A percentile compares a stretch with the other conserved stretches of the same genome.
phyloP scores from a whole-genome alignment of 345 rosid species.

The Eucalyptus polyanthemos region DNA sequence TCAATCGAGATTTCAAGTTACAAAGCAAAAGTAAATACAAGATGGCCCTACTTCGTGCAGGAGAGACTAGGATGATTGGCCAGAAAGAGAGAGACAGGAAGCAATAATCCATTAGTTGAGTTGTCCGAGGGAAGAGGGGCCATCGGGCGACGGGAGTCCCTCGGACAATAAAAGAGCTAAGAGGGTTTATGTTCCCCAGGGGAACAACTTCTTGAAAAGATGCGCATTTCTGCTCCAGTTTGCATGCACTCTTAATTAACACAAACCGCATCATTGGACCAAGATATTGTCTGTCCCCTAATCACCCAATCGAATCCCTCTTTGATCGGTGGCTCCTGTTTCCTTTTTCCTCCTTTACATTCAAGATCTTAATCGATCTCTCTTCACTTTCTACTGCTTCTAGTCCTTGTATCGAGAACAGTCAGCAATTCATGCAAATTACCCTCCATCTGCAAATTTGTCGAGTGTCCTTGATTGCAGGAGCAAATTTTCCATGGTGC shows the following conservation, averaged over 20 bases:
- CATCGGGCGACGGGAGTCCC: background rate
- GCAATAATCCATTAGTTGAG: background rate
- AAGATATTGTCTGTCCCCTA: background rate
- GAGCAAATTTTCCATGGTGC: background rate
- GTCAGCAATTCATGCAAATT: background rate
- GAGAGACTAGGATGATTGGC: background rate
- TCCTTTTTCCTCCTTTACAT: background rate
- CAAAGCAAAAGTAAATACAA: background rate
- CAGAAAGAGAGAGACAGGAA: background rate
- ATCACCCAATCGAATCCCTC: background rate
- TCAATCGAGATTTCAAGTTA: background rate
- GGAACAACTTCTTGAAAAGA: slow-evolving; percentile 1
- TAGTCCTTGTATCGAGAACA: background rate
- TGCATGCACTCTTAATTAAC: background rate
- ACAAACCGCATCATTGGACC: background rate
- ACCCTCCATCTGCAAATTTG: background rate
- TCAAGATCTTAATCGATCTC: background rate
- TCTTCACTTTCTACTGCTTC: background rate
- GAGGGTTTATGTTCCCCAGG: background rate
- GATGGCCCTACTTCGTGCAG: background rate
- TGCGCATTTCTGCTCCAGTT: background rate
- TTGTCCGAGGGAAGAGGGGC: background rate
- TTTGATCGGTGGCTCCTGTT: background rate
- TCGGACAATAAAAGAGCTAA: background rate
- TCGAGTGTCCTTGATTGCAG: background rate